These are phyloP conservation scores for Psilocybe sp. DNA, from an alignment of 768 basidiomycete genomes.

Conservation along the genomic window DNA sequence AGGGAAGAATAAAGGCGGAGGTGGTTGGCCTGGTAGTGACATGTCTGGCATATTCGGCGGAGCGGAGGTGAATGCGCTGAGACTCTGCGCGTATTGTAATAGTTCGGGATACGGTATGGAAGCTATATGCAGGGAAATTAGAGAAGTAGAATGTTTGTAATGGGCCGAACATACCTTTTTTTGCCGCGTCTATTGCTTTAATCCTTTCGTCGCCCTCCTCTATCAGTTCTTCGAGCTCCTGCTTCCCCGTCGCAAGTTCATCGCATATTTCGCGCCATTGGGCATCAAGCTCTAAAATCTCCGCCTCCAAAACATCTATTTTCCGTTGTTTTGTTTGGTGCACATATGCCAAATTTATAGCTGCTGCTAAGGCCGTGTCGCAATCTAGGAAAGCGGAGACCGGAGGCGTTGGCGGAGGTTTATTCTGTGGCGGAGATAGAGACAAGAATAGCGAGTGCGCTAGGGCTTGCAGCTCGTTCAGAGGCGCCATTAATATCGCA, in stretches of 20 bases:
- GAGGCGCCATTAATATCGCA: slow-evolving; percentile 55
- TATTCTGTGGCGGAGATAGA: slow-evolving; percentile 62
- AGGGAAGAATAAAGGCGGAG: slow-evolving; percentile 80
- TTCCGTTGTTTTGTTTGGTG: slow-evolving; percentile 77
- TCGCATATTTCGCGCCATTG: slow-evolving; percentile 68
- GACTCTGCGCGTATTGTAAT: slow-evolving; percentile 79
- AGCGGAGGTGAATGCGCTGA: slow-evolving; percentile 84
- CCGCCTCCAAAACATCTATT: slow-evolving; percentile 69
- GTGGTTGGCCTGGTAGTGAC: slow-evolving; percentile 65
- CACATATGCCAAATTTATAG: slow-evolving; percentile 59
- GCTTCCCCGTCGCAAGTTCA: slow-evolving; percentile 62
- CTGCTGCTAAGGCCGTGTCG: slow-evolving; percentile 63
- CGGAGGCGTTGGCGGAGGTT: slow-evolving; percentile 61
- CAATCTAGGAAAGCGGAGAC: slow-evolving; percentile 56
- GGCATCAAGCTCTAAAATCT: slow-evolving; percentile 65
- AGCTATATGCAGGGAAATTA: slow-evolving; percentile 34
- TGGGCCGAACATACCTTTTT: slow-evolving; percentile 48
- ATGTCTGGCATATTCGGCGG: slow-evolving; percentile 86
- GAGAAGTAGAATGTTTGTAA: slow-evolving; percentile 2
- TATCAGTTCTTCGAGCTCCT: slow-evolving; percentile 66
- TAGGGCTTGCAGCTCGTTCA: slow-evolving; percentile 59
- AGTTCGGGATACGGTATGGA: slow-evolving; percentile 82
- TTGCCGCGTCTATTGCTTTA: slow-evolving; percentile 67
- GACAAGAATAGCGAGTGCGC: slow-evolving; percentile 72
- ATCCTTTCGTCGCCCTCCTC: slow-evolving; percentile 74